Conservation (phyloP, 2,329 filamentous ascomycete genomes). For the Colletotrichum sp. region DNA sequence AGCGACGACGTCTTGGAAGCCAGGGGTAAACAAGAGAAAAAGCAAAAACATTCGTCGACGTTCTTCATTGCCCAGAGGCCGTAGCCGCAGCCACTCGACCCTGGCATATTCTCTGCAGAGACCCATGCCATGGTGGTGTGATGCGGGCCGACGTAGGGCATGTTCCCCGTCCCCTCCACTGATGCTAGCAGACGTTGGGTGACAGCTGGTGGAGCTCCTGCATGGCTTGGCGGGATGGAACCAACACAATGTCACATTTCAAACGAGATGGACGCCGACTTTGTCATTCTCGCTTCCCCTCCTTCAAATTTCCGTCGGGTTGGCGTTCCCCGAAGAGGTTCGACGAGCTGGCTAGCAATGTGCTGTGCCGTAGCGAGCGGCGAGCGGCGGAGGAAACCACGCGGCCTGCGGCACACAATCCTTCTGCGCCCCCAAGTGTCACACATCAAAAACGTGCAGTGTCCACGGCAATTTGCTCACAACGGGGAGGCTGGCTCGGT, state of each 20-base stretch:
- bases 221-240: not conserved
- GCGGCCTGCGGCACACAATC: not conserved
- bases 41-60: not conserved
- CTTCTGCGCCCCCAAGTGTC: not conserved
- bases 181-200: not conserved
- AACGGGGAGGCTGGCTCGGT: not conserved
- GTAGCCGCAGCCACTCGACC: not conserved
- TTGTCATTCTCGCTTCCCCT: not conserved
- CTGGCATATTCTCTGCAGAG: not conserved
- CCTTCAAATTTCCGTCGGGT: not conserved
- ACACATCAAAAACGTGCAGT: not conserved
- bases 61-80: not conserved
- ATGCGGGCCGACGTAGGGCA: not conserved
- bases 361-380: not conserved
- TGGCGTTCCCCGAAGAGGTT: not conserved
- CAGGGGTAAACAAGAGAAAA: not conserved
- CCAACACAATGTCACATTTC: not conserved
- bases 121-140: not conserved
- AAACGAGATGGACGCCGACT: not conserved
- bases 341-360: not conserved
- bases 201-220: not conserved
- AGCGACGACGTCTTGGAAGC: not conserved
- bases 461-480: not conserved
- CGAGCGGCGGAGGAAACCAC: not conserved
- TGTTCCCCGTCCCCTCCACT: not conserved